These are phyloP conservation scores for Stevia rebaudiana DNA, from an alignment of 140 eudicot species.

Conservation along the genomic window DNA sequence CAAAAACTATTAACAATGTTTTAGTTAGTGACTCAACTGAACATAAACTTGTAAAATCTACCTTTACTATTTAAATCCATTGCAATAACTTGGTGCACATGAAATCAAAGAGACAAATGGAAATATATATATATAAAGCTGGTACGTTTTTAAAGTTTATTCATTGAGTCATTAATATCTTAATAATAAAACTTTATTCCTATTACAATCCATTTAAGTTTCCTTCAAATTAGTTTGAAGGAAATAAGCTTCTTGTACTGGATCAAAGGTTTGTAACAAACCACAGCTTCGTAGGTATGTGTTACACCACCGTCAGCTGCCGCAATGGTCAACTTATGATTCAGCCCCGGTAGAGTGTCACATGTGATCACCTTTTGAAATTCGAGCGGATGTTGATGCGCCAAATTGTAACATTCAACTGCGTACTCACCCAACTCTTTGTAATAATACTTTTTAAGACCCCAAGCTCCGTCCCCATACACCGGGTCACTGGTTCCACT, in stretches of 20 bases:
- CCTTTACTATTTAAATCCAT: too few species aligned
- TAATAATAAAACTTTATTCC: not conserved
- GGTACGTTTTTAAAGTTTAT: not conserved
- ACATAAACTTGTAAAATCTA: too few species aligned
- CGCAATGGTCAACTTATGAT: conserved; percentile 27
- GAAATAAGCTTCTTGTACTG: conserved; percentile 31
- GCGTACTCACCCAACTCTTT: conserved; percentile 28
- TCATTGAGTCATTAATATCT: not conserved
- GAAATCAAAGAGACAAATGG: too few species aligned
- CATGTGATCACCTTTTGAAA: conserved; percentile 26
- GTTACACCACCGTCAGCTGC: conserved; percentile 22
- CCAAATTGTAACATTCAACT: conserved; percentile 26
- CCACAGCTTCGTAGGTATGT: conserved; percentile 33
- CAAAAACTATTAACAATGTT: too few species aligned
- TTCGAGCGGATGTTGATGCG: conserved; percentile 13
- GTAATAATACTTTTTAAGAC: conserved; percentile 1
- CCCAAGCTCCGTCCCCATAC: not conserved
- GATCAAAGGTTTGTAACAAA: conserved; percentile 23
- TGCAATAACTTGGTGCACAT: too few species aligned
- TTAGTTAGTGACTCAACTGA: too few species aligned
- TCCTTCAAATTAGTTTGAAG: conserved; percentile 17
- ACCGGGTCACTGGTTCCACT: too few species aligned
- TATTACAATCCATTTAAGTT: not conserved
- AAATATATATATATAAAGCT: conserved; percentile 17
- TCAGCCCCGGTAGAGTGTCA: conserved; percentile 4